A percentile compares a stretch with the other conserved stretches of the same genome.
Conservation (phyloP, 495 filamentous ascomycete species). For the Penicillium argentinense region DNA sequence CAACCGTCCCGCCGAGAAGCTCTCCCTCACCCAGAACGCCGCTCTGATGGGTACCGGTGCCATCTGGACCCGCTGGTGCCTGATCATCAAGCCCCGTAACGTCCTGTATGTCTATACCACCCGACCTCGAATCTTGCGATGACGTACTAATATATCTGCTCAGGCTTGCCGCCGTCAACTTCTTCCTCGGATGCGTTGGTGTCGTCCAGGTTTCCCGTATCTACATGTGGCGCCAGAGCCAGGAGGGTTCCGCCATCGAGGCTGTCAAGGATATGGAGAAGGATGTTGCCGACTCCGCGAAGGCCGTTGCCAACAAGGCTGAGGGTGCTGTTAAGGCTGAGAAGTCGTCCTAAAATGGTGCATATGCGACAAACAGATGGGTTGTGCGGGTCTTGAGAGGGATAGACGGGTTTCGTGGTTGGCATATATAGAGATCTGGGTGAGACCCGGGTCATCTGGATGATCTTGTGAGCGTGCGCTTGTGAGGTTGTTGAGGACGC, state of each 20-base stretch:
- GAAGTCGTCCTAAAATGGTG: constrained; percentile 27
- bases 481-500: neutral
- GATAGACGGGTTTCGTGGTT: too few species aligned
- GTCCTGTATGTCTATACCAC: constrained; percentile 59
- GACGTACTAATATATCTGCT: constrained; percentile 1
- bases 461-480: too few species aligned
- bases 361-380: constrained; percentile 4
- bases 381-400: neutral
- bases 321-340: constrained; percentile 30
- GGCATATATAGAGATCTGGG: too few species aligned
- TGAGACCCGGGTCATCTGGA: too few species aligned
- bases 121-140: neutral
- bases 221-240: constrained; percentile 58
- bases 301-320: constrained; percentile 28
- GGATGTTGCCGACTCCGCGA: constrained; percentile 43
- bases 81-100: constrained; percentile 93
- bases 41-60: constrained; percentile 85
- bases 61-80: constrained; percentile 99
- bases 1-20: constrained; percentile 83
- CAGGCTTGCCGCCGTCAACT: constrained; percentile 93
- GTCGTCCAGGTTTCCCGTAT: constrained; percentile 80
- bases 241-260: constrained; percentile 50
- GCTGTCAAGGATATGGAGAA: constrained; percentile 50
- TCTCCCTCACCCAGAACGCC: constrained; percentile 87
- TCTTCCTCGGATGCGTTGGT: constrained; percentile 91